Evolutionary conservation across 73 alveolate genomes (phyloP).

Genomic region (Uronychia binucleata): DNA sequence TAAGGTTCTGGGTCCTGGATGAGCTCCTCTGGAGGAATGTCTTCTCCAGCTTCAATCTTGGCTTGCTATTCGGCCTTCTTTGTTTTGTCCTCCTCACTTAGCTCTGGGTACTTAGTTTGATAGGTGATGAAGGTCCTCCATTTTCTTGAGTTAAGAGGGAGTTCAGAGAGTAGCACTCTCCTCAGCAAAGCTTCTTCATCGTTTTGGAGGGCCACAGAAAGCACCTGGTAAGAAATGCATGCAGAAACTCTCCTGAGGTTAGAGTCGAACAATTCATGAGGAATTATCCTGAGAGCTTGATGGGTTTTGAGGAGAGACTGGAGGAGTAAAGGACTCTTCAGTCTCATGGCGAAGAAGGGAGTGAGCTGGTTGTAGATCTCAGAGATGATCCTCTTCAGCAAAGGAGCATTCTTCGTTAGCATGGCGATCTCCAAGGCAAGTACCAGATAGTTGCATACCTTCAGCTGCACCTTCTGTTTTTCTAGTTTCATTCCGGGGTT

Average conservation of each 20-base stretch:
- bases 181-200: constrained; percentile 36
- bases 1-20: constrained; percentile 72
- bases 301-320: constrained; percentile 44
- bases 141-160: constrained; percentile 51
- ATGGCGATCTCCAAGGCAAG: constrained; percentile 89
- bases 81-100: constrained; percentile 49
- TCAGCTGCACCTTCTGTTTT: constrained; percentile 82
- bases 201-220: constrained; percentile 16
- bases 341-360: constrained; percentile 35
- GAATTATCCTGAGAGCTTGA: constrained; percentile 38
- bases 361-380: constrained; percentile 69
- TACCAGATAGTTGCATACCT: constrained; percentile 77
- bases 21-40: constrained; percentile 51
- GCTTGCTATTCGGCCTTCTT: constrained; percentile 51
- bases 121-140: constrained; percentile 54
- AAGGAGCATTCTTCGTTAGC: constrained; percentile 65
- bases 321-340: constrained; percentile 26
- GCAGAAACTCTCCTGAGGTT: constrained; percentile 40
- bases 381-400: constrained; percentile 71
- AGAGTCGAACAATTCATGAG: constrained; percentile 45
- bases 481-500: constrained; percentile 67
- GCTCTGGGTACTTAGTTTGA: constrained; percentile 34
- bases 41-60: constrained; percentile 49
- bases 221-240: constrained; percentile 45
- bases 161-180: constrained; percentile 39